Evolutionary conservation across 306 rosid genomes (phyloP).

Genomic region (Acacia confusa): DNA sequence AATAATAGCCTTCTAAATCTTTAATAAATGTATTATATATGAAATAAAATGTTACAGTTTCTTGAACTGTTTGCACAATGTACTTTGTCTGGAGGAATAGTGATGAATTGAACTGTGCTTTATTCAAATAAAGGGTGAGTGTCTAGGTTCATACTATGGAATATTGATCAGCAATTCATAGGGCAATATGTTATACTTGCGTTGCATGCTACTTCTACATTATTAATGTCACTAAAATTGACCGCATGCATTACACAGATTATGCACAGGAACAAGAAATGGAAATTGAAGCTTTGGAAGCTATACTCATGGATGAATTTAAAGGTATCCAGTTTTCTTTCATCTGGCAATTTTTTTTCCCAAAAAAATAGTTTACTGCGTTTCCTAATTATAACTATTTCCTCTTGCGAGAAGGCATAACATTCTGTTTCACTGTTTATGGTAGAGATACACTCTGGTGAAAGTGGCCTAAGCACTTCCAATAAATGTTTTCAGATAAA

Average conservation of each 20-base stretch:
- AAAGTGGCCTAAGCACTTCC: constrained; percentile 87
- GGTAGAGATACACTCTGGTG: constrained; percentile 90
- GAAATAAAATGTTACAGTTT: not conserved
- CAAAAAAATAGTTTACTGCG: not conserved
- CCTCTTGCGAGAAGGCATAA: constrained; percentile 15
- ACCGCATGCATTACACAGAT: constrained; percentile 42
- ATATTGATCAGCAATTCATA: not conserved
- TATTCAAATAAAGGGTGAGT: not conserved
- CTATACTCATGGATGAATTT: constrained; percentile 95
- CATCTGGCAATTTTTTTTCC: not conserved
- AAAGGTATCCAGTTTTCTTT: constrained; percentile 55
- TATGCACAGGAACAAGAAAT: constrained; percentile 84
- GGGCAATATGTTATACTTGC: not conserved
- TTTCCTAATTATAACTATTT: not conserved
- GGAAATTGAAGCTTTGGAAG: constrained; percentile 98
- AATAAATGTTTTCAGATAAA: constrained; percentile 75
- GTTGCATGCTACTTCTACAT: not conserved
- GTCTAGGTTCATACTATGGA: constrained; percentile 1
- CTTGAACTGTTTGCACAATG: not conserved
- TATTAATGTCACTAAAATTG: constrained; percentile 1
- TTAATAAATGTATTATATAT: not conserved
- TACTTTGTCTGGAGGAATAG: not conserved
- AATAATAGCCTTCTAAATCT: not conserved
- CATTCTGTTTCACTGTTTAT: constrained; percentile 32
- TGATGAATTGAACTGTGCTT: not conserved